Conservation (phyloP, 106 monocot species). For the Posidonia australis region DNA sequence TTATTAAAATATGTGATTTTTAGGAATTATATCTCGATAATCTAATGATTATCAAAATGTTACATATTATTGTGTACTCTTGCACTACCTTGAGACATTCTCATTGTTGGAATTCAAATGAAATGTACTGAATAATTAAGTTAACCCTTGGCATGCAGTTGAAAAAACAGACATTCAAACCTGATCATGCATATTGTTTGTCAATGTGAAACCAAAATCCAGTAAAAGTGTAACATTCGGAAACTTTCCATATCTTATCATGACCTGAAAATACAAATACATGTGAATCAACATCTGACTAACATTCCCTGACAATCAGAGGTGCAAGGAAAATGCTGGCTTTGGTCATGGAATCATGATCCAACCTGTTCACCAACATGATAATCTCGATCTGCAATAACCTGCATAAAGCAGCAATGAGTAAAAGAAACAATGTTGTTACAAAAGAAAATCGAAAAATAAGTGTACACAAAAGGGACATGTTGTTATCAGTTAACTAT, state of each 20-base stretch:
- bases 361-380: constrained; percentile 60
- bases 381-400: constrained; percentile 75
- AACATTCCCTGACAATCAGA: neutral
- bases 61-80: too few relatives aligned
- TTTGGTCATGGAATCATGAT: neutral
- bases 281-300: neutral
- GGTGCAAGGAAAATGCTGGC: neutral
- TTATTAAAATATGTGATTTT: too few relatives aligned
- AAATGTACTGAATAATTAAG: neutral
- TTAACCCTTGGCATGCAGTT: neutral
- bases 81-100: neutral
- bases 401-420: constrained; percentile 25
- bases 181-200: constrained; percentile 64
- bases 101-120: neutral
- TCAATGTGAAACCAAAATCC: constrained; percentile 86
- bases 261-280: constrained; percentile 39
- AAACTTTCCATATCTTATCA: constrained; percentile 90
- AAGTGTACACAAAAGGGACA: too few relatives aligned
- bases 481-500: too few relatives aligned
- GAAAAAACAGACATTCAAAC: constrained; percentile 15
- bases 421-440: neutral
- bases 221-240: constrained; percentile 65
- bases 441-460: neutral
- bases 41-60: neutral
- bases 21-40: too few relatives aligned